Evolutionary conservation across 73 alveolate genomes (phyloP), one percentile per base, ranked within the genome.

Genomic region (Urostyla sp.): DNA sequence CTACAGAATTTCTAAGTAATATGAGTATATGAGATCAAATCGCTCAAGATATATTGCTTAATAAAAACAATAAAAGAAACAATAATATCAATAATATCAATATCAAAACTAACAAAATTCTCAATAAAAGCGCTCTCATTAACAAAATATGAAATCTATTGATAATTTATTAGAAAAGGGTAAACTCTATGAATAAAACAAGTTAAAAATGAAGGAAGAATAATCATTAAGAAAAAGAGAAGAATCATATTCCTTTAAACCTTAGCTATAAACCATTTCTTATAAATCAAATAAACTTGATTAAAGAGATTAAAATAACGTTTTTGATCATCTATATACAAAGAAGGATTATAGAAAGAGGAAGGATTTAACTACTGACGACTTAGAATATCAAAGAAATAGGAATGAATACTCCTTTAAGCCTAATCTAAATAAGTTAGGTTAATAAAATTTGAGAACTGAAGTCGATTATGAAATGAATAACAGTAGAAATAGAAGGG

Each of bases 191-290:
- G 60, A 63, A 46, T 5, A 2, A 40, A 63, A 63, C 18, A 63
- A 38, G 26, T 10, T 43, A 18, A 10, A 40, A 28, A 1, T 63
- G 43, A 1, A 10, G 3, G 35, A 38, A 16, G 79, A 63, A 10
- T 13, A n/a, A 23, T 37, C 37, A 40, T 2, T 43, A 37, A 13
- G 44, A 24, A 23, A 1, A 4, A 38, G 27, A 8, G 58, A 63
- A 5, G 48, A 63, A n/a, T 10, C 16, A 63, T 63, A 11, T 24
- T 43, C 79, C 6, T 63, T 63, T 28, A 63, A 63, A 50, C 79
- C 79, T 20, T 40, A 63, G 30, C 4, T 63, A 37, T 13, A 63
- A 38, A 0, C 79, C 3, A 38, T 26, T 27, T 63, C n/a, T n/a
- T n/a, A 8, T 10, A 34, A 8, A 24, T n/a, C 48, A 28, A 63